Evolutionary conservation across 495 filamentous ascomycete species (phyloP), one percentile per base, ranked within the genome.

Genomic region (Hypoxylon subgilvum): DNA sequence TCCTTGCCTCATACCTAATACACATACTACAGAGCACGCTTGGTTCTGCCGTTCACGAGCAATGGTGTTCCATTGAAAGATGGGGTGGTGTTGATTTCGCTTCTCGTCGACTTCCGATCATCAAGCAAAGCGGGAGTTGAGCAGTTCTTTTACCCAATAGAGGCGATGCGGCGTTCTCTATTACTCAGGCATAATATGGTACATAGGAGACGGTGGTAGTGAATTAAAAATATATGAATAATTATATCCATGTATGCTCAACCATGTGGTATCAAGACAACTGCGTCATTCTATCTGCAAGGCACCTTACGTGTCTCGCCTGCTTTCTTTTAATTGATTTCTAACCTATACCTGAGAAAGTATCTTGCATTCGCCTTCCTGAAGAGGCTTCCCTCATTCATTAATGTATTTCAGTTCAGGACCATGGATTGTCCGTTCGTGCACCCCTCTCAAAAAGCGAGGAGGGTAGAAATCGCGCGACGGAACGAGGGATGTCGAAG

Each of bases 121-220:
- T 45, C 23, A 51, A 57, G 7, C 36, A 43, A 41, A 52, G 41
- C 41, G 16, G 52, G 52, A 62, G 58, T 62, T 52, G 47, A 52
- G 47, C 40, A 56, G 23, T 46, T 7, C 14, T 41, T 19, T 5
- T 16, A 48, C 27, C 13, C 35, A 42, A 27, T 56, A 61, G 45
- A 46, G 31, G 51, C 38, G 44, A 42, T n/a, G 14, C 18, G 50
- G 58, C 39, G 39, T 55, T 46, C 45, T 39, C 45, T 50, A 25
- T 52, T 40, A 16, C 41, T 30, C 36, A 36, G 25, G 44, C 28
- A 42, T 34, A 45, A 51, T 30, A 46, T 23, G 45, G 51, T 55
- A 61, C 58, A 61, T 61, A 61, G 51, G 57, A 2, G 44, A 19
- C 50, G 45, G 51, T 45, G 38, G 39, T 55, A 61, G 44, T 50